These are phyloP conservation scores for Ampelomyces quisqualis DNA, from an alignment of 2,329 filamentous ascomycete species.

Conservation along the genomic window DNA sequence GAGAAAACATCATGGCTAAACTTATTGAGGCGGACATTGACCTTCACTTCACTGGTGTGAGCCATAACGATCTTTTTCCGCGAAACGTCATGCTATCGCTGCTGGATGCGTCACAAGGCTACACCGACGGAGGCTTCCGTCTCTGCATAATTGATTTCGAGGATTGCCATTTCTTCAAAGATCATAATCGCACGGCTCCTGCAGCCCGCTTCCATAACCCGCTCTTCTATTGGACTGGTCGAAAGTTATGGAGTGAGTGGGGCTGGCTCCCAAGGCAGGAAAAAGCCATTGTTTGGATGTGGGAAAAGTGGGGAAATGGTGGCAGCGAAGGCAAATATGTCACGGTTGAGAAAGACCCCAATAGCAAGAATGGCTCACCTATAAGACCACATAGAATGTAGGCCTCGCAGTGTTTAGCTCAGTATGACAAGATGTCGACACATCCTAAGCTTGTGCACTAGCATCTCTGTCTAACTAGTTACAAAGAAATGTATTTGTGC, in stretches of 20 bases:
- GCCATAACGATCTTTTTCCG: slow-evolving; percentile 6
- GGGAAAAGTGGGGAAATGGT: slow-evolving; percentile 2
- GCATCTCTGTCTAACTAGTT: too few relatives aligned
- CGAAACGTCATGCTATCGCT: slow-evolving; percentile 6
- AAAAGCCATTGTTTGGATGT: slow-evolving; percentile 1
- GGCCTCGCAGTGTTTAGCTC: too few relatives aligned
- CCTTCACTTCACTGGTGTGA: slow-evolving; percentile 1
- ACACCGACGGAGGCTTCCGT: neutral
- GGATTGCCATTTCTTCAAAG: neutral
- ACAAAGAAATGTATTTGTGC: too few relatives aligned
- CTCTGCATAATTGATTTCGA: neutral
- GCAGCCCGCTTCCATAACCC: neutral
- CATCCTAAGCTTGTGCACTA: too few relatives aligned
- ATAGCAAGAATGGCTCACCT: neutral
- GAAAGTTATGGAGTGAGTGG: neutral
- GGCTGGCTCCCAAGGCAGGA: neutral
- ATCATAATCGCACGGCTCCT: neutral
- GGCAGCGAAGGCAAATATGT: slow-evolving; percentile 2
- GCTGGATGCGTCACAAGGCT: neutral
- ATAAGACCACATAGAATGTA: too few relatives aligned
- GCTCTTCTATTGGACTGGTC: neutral
- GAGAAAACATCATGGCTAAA: slow-evolving; percentile 10
- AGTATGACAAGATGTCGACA: too few relatives aligned
- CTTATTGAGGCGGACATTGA: slow-evolving; percentile 6
- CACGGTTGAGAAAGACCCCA: neutral